A percentile compares a stretch with the other conserved stretches of the same genome.
phyloP scores from a whole-genome alignment of 805 yeast genomes.

The Pichia paraexigua region DNA sequence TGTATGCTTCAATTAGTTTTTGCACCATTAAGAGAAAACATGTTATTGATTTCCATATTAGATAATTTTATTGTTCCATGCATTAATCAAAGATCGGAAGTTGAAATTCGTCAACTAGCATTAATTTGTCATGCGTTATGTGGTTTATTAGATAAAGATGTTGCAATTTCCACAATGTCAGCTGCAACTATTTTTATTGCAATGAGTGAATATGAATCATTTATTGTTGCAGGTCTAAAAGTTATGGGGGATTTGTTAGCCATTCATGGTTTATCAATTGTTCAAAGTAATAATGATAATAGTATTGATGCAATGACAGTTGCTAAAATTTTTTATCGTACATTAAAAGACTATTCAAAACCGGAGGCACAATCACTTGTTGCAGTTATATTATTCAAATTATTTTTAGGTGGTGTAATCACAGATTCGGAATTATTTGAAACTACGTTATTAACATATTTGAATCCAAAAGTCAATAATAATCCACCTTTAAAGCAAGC shows the following conservation, averaged over 20 bases:
- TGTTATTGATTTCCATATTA: slow-evolving; percentile 58
- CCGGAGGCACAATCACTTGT: slow-evolving; percentile 70
- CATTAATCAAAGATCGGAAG: slow-evolving; percentile 44
- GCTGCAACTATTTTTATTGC: slow-evolving; percentile 65
- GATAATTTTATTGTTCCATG: slow-evolving; percentile 78
- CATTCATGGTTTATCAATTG: slow-evolving; percentile 62
- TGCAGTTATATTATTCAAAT: slow-evolving; percentile 80
- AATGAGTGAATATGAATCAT: slow-evolving; percentile 46
- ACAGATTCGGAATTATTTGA: slow-evolving; percentile 65
- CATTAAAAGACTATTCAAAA: slow-evolving; percentile 46
- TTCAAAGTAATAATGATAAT: slow-evolving; percentile 44
- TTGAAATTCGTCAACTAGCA: slow-evolving; percentile 55
- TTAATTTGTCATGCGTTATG: slow-evolving; percentile 72
- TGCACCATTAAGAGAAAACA: slow-evolving; percentile 56
- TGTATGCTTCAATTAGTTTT: slow-evolving; percentile 61
- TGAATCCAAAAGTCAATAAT: slow-evolving; percentile 54
- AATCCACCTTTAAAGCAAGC: slow-evolving; percentile 71
- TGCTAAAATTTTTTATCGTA: slow-evolving; percentile 62
- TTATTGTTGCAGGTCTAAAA: slow-evolving; percentile 56
- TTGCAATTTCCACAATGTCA: slow-evolving; percentile 55
- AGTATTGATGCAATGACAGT: slow-evolving; percentile 59
- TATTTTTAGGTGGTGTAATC: slow-evolving; percentile 69
- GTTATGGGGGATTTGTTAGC: slow-evolving; percentile 73
- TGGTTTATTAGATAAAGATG: slow-evolving; percentile 56
- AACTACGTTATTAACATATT: slow-evolving; percentile 63